A percentile compares a stretch with the other conserved stretches of the same genome.
phyloP scores from a whole-genome alignment of 345 rosid genomes.

The Populus euphratica region DNA sequence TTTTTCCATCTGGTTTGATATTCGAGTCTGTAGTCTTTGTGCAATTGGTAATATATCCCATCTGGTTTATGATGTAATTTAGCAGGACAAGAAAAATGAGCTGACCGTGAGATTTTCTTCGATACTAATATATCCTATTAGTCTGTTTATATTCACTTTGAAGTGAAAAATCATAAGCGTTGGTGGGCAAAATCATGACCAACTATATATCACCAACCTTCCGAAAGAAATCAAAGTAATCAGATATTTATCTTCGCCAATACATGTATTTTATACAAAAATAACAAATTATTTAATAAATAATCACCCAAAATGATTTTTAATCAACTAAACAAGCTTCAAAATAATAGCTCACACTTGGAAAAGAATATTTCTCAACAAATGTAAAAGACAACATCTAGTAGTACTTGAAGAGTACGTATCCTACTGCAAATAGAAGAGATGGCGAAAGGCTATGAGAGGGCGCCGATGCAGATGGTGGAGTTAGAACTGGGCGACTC shows the following conservation, averaged over 20 bases:
- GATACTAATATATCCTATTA: no score
- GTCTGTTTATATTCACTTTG: no score
- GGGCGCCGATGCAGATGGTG: conserved; percentile 47
- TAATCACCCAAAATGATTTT: conserved; percentile 22
- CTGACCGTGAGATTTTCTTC: no score
- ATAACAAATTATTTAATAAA: conserved; percentile 2
- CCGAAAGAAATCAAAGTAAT: not conserved
- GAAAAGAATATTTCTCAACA: conserved; percentile 11
- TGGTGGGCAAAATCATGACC: not conserved
- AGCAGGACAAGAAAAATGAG: not conserved
- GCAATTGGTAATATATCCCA: not conserved
- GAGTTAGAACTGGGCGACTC: conserved; percentile 48
- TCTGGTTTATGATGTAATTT: not conserved
- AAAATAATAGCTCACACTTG: not conserved
- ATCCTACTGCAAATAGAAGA: conserved; percentile 41
- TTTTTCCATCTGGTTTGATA: not conserved
- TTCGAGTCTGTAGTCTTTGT: not conserved
- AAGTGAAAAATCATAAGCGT: no score
- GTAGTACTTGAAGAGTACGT: conserved; percentile 35
- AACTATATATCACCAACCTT: not conserved
- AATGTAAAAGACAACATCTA: conserved; percentile 12
- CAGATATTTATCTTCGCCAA: not conserved
- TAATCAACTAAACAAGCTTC: not conserved
- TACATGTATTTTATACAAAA: not conserved
- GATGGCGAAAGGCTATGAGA: conserved; percentile 39